Base-by-base conservation (phyloP, 768 basidiomycete species). In the Tulasnella sp. region DNA sequence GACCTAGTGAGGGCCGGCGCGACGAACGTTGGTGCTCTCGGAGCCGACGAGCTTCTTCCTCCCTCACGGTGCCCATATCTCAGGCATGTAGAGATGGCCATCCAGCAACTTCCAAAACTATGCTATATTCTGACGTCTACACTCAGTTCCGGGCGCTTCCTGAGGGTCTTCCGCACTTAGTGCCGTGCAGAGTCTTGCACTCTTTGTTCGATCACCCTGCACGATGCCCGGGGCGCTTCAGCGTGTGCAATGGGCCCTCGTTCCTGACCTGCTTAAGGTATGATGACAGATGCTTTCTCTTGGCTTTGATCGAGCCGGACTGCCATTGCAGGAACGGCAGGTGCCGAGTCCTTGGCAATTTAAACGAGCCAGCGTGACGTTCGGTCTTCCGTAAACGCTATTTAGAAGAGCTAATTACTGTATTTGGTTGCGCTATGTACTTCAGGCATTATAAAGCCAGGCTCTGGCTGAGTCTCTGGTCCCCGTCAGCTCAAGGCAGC, bases 31-130 rank as follows among this genome's bases (percentile, higher is more conserved):
- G 16, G 94, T 94, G 88, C 95, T 97, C 87, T 97, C 95, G 46
- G 89, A 89, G 5, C 95, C 94, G 75, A 90, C 90, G 82, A 98
- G 89, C 84, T 95, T 94, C 88, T 98, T 98, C 97, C 97, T 13
- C 16, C 44, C 11, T 18, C 44, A 44, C 44, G 15, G 16, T 44
- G 44, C 44, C 44, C 13, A 44, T 1, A 16, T 44, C 44, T 13
- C 44, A 44, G 4, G 42, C 42, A 44, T 44, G 13, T 44, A 9
- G 6, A 5, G 42, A 13, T 11, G 42, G 42, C 10, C 9, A 44
- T 44, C 42, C 13, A 9, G 4, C 42, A 44, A 40, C 7, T 44
- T 44, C 42, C 42, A 13, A 9, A 44, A 44, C 10, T 44, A 2
- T 11, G 1, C 42, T 44, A 44, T 7, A 44, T 5, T 44, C 13